Evolutionary conservation across 176 grass and related monocot species (phyloP).

Genomic region (Luzula sylvatica): DNA sequence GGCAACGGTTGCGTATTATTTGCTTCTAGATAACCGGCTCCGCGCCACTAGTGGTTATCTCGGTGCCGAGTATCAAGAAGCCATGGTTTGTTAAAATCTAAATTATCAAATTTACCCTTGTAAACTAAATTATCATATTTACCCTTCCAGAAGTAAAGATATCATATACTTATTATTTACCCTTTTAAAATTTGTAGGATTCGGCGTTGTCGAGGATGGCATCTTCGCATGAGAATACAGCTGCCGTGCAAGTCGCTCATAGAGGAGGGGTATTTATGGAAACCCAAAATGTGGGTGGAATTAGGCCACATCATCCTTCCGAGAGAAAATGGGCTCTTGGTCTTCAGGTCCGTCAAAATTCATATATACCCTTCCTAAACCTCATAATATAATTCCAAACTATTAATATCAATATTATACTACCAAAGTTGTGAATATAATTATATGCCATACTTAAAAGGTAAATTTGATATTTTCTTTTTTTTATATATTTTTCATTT

Average conservation of each 20-base stretch:
- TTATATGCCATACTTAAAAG: too few relatives aligned
- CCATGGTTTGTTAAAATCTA: constrained; percentile 53
- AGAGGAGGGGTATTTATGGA: constrained; percentile 49
- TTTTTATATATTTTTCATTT: too few relatives aligned
- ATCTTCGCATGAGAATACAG: too few relatives aligned
- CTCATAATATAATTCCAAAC: too few relatives aligned
- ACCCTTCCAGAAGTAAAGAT: not conserved
- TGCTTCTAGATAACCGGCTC: constrained; percentile 67
- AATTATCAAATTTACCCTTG: not conserved
- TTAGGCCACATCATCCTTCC: constrained; percentile 45
- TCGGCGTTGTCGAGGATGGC: constrained; percentile 25
- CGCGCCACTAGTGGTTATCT: constrained; percentile 61
- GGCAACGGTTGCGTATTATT: constrained; percentile 92
- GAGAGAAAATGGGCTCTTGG: constrained; percentile 89
- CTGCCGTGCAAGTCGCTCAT: constrained; percentile 32
- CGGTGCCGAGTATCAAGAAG: constrained; percentile 65
- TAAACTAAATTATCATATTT: constrained; percentile 5
- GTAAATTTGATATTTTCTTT: too few relatives aligned
- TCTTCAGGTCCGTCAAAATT: constrained; percentile 46
- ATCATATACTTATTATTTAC: constrained; percentile 10
- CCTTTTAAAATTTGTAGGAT: constrained; percentile 28
- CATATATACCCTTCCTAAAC: too few relatives aligned
- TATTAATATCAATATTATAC: too few relatives aligned
- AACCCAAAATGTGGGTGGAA: constrained; percentile 31
- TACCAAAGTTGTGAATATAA: too few relatives aligned